Conservation (phyloP, 2,329 filamentous ascomycete genomes). For the Arachnomyces sp. region DNA sequence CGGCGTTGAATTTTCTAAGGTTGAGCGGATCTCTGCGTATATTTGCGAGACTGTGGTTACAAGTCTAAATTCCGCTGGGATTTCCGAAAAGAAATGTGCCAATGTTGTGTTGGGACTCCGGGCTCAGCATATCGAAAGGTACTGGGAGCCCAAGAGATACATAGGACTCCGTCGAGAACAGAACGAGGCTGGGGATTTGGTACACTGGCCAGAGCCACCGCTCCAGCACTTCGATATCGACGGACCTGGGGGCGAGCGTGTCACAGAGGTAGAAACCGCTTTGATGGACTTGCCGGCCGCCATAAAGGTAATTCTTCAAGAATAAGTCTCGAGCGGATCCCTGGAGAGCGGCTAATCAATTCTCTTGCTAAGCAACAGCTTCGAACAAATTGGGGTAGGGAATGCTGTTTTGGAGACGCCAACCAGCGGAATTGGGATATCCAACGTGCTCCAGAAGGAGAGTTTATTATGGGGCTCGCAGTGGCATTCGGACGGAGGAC, state of each 20-base stretch:
- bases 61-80: too few species aligned
- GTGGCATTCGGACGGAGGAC: too few species aligned
- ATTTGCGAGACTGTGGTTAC: neutral
- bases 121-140: neutral
- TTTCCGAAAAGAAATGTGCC: neutral
- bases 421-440: conserved; percentile 1
- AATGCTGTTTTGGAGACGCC: conserved; percentile 1
- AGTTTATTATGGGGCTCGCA: too few species aligned
- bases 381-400: conserved; percentile 3
- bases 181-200: neutral
- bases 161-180: neutral
- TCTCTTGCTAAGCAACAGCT: neutral
- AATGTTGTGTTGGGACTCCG: neutral
- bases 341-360: neutral
- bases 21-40: conserved; percentile 1
- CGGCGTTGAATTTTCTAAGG: neutral
- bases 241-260: conserved; percentile 2
- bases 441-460: neutral
- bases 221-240: conserved; percentile 2
- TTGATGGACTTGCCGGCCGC: neutral
- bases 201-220: neutral
- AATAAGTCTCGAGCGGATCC: neutral
- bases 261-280: neutral
- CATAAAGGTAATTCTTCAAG: conserved; percentile 1
- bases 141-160: conserved; percentile 1